These are phyloP conservation scores for Echinochloa phyllopogon DNA, from an alignment of 176 grass and related monocot species.

Conservation along the genomic window DNA sequence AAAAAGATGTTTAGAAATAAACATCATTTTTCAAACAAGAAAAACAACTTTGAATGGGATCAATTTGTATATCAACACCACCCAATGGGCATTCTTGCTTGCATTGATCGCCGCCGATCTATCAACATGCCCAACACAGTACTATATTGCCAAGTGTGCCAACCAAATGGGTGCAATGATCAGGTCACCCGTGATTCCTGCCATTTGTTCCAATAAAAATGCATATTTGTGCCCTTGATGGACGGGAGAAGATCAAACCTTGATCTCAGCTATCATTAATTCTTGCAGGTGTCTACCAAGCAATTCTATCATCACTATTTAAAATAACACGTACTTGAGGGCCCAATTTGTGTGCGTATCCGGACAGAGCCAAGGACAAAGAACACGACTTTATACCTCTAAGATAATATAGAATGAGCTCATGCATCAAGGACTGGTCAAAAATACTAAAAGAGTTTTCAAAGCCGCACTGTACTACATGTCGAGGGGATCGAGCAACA, in stretches of 20 bases:
- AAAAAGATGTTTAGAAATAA: neutral
- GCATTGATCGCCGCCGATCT: neutral
- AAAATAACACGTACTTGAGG: neutral
- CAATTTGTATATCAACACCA: neutral
- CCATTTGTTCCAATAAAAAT: conserved; percentile 27
- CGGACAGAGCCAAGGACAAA: conserved; percentile 47
- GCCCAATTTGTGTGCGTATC: neutral
- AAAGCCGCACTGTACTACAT: neutral
- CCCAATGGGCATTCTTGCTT: neutral
- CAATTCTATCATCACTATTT: neutral
- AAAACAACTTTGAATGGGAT: neutral
- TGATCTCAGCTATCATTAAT: conserved; percentile 21
- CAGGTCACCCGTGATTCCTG: conserved; percentile 18
- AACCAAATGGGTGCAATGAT: conserved; percentile 39
- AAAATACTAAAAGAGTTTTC: neutral
- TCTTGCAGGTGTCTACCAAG: neutral
- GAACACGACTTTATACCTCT: conserved; percentile 26
- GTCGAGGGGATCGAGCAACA: neutral
- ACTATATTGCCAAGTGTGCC: conserved; percentile 23
- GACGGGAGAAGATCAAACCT: neutral
- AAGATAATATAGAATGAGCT: conserved; percentile 12
- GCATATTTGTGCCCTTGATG: conserved; percentile 21
- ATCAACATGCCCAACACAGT: neutral
- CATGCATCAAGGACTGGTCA: conserved; percentile 41
- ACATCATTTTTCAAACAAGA: neutral